Percentiles rank a stretch among this genome's conserved stretches.
phyloP scores from a whole-genome alignment of 805 yeast species.

The Myxozyma monticola region DNA sequence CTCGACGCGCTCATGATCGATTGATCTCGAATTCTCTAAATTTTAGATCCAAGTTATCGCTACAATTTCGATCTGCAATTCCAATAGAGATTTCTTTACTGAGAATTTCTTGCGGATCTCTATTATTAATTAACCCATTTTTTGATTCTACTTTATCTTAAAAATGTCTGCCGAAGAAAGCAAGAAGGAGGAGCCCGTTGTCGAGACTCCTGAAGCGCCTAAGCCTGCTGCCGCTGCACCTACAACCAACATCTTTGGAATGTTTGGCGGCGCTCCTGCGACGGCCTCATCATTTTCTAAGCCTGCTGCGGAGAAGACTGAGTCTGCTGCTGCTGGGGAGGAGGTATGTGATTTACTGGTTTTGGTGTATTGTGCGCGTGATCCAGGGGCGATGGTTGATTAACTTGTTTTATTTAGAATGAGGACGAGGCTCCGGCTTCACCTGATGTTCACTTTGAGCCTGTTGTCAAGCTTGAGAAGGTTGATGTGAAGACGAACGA shows the following conservation, averaged over 20 bases:
- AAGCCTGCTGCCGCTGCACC: slow-evolving; percentile 44
- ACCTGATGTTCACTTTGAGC: slow-evolving; percentile 92
- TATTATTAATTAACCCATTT: too few species aligned
- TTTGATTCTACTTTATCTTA: too few species aligned
- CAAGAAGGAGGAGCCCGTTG: slow-evolving; percentile 27
- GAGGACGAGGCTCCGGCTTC: slow-evolving; percentile 67
- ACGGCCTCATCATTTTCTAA: slow-evolving; percentile 15
- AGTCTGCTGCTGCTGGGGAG: slow-evolving; percentile 2
- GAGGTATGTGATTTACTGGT: background rate
- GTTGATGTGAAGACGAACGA: slow-evolving; percentile 96
- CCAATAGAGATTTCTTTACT: too few species aligned
- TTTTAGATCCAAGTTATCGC: too few species aligned
- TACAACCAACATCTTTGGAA: slow-evolving; percentile 80
- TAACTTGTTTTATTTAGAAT: slow-evolving; percentile 38
- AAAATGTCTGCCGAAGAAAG: slow-evolving; percentile 24
- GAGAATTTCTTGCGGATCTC: too few species aligned
- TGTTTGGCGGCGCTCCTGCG: slow-evolving; percentile 78
- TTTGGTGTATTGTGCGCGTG: background rate
- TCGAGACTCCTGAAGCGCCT: slow-evolving; percentile 16
- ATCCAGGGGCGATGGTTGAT: background rate
- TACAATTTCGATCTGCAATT: too few species aligned
- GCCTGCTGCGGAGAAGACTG: slow-evolving; percentile 1
- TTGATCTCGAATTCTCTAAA: too few species aligned
- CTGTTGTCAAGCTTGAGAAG: slow-evolving; percentile 89
- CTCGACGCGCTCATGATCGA: too few species aligned